Base-by-base conservation (phyloP, 2,329 filamentous ascomycete genomes). In the Ophiostoma montium region DNA sequence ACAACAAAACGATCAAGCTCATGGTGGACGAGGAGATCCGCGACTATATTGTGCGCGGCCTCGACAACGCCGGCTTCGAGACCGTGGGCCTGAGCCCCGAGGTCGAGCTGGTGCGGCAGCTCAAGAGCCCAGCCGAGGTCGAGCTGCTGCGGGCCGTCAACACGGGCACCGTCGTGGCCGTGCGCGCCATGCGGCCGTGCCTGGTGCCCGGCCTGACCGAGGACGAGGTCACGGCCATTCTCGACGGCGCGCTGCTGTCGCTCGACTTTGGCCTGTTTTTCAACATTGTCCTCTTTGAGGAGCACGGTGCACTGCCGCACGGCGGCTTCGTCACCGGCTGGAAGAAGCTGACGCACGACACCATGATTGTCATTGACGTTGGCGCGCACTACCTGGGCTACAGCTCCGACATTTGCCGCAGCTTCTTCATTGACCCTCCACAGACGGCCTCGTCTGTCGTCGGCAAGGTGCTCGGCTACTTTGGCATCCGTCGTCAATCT, bases 1-100 rank as follows among this genome's bases (percentile, higher is more conserved):
- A 12, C 27, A 33, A 44, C 8, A 10, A 31, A 23, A 32, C 30
- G 8, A 44, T 44, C 42, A 44, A 32, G 42, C 23, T 44, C 16
- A 44, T 44, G 42, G 42, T 44, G 27, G 42, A 44, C 30, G 42
- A 44, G 42, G 42, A 44, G 42, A 44, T 44, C 16, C 42, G 42
- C 42, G 42, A 44, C 42, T 44, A 32, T 12, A 44, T 44, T 19
- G 42, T 44, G 11, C 42, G 42, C 23, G 42, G 42, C 8, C 42
- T 44, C 2, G 42, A 44, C 27, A 16, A 27, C 1, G 42, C 16
- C 30, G 42, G 42, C 12, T 44, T 44, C 10, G 18, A 31, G 42
- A 44, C 42, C 3, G 27, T 44, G 15, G 42, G 42, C 42, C 42
- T 44, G 11, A 44, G 42, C 42, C 42, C 30, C 11, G 42, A 18